These are phyloP conservation scores for Aspergillus japonicus DNA, from an alignment of 2,329 filamentous ascomycete species.

Conservation along the genomic window DNA sequence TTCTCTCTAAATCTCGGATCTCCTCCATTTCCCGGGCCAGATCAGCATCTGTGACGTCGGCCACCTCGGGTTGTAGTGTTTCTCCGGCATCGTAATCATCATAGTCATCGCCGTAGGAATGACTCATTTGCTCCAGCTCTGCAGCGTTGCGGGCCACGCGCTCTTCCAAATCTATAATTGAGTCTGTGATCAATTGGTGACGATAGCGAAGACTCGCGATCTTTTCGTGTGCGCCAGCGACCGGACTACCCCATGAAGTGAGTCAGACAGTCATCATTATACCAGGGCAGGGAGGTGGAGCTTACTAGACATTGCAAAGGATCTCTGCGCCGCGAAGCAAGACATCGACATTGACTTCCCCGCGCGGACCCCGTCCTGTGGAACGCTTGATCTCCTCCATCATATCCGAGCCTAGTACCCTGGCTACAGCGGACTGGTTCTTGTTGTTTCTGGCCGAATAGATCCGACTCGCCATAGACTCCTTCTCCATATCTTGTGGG, in stretches of 20 bases:
- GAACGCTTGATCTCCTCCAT: conserved; percentile 72
- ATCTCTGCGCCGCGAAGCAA: conserved; percentile 85
- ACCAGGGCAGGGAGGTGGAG: conserved; percentile 10
- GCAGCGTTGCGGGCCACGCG: conserved; percentile 74
- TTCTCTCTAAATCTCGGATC: conserved; percentile 61
- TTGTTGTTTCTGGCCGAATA: conserved; percentile 57
- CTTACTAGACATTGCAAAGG: conserved; percentile 78
- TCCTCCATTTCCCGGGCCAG: conserved; percentile 51
- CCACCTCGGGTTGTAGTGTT: conserved; percentile 20
- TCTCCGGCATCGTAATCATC: conserved; percentile 53
- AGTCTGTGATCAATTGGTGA: conserved; percentile 68
- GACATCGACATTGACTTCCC: conserved; percentile 82
- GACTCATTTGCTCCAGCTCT: conserved; percentile 71
- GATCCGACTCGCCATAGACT: conserved; percentile 48
- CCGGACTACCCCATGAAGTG: conserved; percentile 52
- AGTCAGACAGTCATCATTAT: conserved; percentile 14
- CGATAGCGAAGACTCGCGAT: conserved; percentile 71
- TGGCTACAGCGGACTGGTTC: conserved; percentile 79
- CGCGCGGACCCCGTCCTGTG: conserved; percentile 52
- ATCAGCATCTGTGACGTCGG: conserved; percentile 43
- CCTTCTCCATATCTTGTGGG: conserved; percentile 38
- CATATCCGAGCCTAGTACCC: conserved; percentile 82
- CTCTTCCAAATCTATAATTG: conserved; percentile 75
- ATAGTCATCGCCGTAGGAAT: conserved; percentile 54
- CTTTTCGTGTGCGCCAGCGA: conserved; percentile 73